Conservation (phyloP, 73 alveolate genomes). For the Symbiodinium natans region DNA sequence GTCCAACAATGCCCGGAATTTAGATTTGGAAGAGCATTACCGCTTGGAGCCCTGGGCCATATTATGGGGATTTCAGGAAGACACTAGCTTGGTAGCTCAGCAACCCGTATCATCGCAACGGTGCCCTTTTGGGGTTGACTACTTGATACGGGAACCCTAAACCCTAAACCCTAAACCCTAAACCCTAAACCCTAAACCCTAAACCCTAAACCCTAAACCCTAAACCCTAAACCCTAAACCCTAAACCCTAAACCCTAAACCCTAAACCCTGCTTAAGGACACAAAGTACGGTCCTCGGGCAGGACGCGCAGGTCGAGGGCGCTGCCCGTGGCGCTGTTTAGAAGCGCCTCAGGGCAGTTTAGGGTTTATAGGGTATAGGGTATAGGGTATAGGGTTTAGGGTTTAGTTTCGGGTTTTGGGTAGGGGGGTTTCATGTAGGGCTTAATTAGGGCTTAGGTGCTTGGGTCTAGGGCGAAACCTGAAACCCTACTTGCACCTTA, state of each 20-base stretch:
- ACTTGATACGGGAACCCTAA: not conserved
- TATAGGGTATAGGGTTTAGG: not conserved
- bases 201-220: not conserved
- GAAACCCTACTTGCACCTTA: too few relatives aligned
- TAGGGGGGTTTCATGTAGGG: too few relatives aligned
- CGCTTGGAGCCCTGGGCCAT: too few relatives aligned
- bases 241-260: not conserved
- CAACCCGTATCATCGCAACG: too few relatives aligned
- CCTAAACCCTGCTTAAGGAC: not conserved
- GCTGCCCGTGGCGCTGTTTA: constrained; percentile 2
- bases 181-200: not conserved
- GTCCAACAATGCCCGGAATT: too few relatives aligned
- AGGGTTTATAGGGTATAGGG: too few relatives aligned
- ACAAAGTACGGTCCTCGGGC: not conserved
- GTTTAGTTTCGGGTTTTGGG: not conserved
- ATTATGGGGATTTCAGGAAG: too few relatives aligned
- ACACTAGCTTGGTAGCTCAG: too few relatives aligned
- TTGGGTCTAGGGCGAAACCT: not conserved
- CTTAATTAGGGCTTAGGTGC: not conserved
- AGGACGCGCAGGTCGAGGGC: constrained; percentile 40
- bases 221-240: not conserved
- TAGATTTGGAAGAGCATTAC: too few relatives aligned
- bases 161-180: not conserved
- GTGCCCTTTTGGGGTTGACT: too few relatives aligned
- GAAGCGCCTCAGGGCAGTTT: constrained; percentile 23